phyloP scores from a whole-genome alignment of 768 basidiomycete genomes.

The Hericium alpestre region DNA sequence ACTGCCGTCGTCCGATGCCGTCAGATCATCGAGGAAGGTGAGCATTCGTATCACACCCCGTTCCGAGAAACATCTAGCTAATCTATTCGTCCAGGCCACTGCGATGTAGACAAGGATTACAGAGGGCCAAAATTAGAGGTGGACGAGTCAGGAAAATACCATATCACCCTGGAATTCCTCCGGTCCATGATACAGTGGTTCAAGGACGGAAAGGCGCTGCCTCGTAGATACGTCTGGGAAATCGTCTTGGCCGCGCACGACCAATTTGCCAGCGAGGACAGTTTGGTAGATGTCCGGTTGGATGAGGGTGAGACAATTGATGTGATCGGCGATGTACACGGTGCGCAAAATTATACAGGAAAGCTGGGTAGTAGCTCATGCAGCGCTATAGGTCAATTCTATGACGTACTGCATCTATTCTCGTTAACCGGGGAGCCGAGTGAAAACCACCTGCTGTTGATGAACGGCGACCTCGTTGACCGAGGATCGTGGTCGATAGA shows the following conservation, averaged over 20 bases:
- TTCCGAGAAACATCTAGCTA: background rate
- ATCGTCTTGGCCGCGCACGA: slow-evolving; percentile 82
- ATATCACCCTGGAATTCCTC: slow-evolving; percentile 71
- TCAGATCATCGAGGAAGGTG: slow-evolving; percentile 74
- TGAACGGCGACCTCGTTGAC: slow-evolving; percentile 96
- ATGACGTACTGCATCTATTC: slow-evolving; percentile 82
- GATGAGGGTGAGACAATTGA: slow-evolving; percentile 76
- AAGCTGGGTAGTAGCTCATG: slow-evolving; percentile 4
- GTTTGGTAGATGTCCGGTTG: slow-evolving; percentile 66
- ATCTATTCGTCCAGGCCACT: slow-evolving; percentile 42
- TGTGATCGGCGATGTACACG: slow-evolving; percentile 94
- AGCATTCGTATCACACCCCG: slow-evolving; percentile 5
- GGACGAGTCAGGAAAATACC: slow-evolving; percentile 54
- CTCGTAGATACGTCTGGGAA: slow-evolving; percentile 89
- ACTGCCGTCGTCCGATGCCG: slow-evolving; percentile 61
- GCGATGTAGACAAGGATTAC: slow-evolving; percentile 67
- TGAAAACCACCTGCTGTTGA: slow-evolving; percentile 75
- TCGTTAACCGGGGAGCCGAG: slow-evolving; percentile 78
- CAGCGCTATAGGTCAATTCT: slow-evolving; percentile 68
- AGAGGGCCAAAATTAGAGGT: slow-evolving; percentile 61
- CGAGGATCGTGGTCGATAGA: slow-evolving; percentile 94
- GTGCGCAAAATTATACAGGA: slow-evolving; percentile 26
- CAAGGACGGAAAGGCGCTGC: slow-evolving; percentile 86
- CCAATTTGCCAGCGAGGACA: slow-evolving; percentile 66
- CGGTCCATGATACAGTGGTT: slow-evolving; percentile 84